Evolutionary conservation across 108 stramenopile genomes (phyloP).

Genomic region (Cyclotella kingstonii): DNA sequence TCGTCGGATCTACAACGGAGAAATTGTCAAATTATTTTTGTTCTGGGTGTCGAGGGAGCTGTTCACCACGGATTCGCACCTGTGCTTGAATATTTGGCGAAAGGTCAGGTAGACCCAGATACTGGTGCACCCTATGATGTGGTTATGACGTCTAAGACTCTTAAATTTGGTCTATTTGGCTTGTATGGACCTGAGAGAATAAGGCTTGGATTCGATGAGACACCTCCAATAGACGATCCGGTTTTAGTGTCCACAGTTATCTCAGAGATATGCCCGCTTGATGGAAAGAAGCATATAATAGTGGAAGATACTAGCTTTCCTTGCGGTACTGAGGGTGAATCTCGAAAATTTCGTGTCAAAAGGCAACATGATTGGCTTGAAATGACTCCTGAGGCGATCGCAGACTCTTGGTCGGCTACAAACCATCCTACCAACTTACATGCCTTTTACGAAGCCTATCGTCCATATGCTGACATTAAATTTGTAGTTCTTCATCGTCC

Average conservation of each 20-base stretch:
- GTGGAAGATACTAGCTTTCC: conserved; percentile 38
- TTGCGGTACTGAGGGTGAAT: conserved; percentile 23
- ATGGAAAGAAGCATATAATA: conserved; percentile 25
- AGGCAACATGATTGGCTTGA: conserved; percentile 27
- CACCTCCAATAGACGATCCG: conserved; percentile 25
- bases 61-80: conserved; percentile 34
- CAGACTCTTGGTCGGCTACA: conserved; percentile 2
- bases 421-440: conserved; percentile 30
- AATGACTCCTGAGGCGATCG: conserved; percentile 27
- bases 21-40: conserved; percentile 37
- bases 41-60: conserved; percentile 38
- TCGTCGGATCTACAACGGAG: background rate
- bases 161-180: conserved; percentile 24
- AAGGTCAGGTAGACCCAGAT: conserved; percentile 25
- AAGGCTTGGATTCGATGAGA: conserved; percentile 6
- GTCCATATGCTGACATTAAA: conserved; percentile 35
- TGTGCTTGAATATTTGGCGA: conserved; percentile 19
- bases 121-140: conserved; percentile 18
- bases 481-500: conserved; percentile 36
- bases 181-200: background rate
- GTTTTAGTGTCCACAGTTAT: conserved; percentile 9
- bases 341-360: conserved; percentile 22
- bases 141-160: background rate
- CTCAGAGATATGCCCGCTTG: conserved; percentile 19
- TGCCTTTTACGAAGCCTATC: conserved; percentile 25